A percentile compares a stretch with the other conserved stretches of the same genome.
phyloP scores from a whole-genome alignment of 2,329 filamentous ascomycete species.

The Alternaria triticina region DNA sequence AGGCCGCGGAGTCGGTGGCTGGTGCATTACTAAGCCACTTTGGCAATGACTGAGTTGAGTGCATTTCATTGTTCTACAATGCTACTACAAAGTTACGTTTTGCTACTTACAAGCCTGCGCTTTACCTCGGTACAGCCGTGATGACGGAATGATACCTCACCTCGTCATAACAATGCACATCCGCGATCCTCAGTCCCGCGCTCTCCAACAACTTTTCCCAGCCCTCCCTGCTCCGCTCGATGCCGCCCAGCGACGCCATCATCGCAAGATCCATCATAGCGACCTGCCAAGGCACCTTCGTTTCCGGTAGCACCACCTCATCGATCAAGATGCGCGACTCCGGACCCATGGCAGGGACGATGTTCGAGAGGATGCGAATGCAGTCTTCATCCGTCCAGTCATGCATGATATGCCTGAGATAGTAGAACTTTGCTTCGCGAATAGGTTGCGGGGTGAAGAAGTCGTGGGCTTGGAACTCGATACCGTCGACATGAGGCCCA shows the following conservation, averaged over 20 bases:
- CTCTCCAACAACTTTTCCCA: conserved; percentile 26
- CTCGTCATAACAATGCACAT: conserved; percentile 34
- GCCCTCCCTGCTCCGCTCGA: conserved; percentile 32
- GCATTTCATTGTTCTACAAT: neutral
- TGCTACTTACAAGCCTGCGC: neutral
- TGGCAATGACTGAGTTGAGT: neutral
- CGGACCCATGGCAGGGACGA: conserved; percentile 34
- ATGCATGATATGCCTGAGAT: conserved; percentile 42
- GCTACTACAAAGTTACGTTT: neutral
- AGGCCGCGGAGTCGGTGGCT: neutral
- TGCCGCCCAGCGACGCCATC: conserved; percentile 31
- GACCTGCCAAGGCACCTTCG: conserved; percentile 36
- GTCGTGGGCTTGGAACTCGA: conserved; percentile 40
- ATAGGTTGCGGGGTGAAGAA: conserved; percentile 42
- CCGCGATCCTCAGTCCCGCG: conserved; percentile 33
- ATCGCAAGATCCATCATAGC: conserved; percentile 38
- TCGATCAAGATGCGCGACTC: conserved; percentile 41
- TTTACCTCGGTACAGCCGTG: conserved; percentile 13
- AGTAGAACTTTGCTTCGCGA: conserved; percentile 41
- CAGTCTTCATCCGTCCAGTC: conserved; percentile 41
- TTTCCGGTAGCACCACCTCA: conserved; percentile 40
- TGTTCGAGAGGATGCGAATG: conserved; percentile 33
- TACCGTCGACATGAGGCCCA: conserved; percentile 19
- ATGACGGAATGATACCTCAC: conserved; percentile 30
- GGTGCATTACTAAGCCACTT: neutral